A percentile compares a stretch with the other conserved stretches of the same genome.
Evolutionary conservation across 2,329 filamentous ascomycete genomes (phyloP).

Genomic region (Chaetomiaceae sp.): DNA sequence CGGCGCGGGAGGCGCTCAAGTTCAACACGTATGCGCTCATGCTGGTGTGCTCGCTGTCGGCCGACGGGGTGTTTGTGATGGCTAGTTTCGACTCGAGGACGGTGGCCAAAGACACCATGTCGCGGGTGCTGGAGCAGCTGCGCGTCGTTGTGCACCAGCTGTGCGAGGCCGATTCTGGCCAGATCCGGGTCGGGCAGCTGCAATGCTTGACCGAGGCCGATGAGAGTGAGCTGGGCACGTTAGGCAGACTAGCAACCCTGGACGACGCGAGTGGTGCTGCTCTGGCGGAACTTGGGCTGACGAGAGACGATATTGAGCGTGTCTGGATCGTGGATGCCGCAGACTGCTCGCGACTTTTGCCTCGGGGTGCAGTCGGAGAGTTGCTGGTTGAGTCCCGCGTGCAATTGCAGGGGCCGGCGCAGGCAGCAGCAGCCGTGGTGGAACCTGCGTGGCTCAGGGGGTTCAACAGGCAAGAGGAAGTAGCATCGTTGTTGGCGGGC

Average conservation of each 20-base stretch:
- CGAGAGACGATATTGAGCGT: conserved; percentile 21
- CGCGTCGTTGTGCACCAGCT: conserved; percentile 45
- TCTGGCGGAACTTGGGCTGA: conserved; percentile 22
- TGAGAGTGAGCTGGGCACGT: conserved; percentile 26
- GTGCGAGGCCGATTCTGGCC: conserved; percentile 31
- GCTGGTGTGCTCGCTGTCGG: conserved; percentile 56
- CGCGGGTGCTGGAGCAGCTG: conserved; percentile 47
- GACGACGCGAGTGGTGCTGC: conserved; percentile 14
- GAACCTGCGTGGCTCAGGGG: background rate
- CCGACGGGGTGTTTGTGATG: conserved; percentile 51
- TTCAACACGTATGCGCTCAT: conserved; percentile 58
- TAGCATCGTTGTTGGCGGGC: too few relatives aligned
- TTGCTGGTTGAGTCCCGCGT: conserved; percentile 34
- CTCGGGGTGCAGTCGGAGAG: conserved; percentile 39
- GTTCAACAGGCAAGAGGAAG: background rate
- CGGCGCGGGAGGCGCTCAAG: conserved; percentile 53
- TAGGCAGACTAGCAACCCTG: conserved; percentile 26
- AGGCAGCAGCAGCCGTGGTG: conserved; percentile 23
- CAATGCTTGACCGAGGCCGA: conserved; percentile 32
- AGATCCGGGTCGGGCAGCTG: conserved; percentile 30
- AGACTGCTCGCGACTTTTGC: conserved; percentile 32
- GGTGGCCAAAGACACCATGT: conserved; percentile 45
- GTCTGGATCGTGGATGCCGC: conserved; percentile 37
- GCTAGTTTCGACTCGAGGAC: conserved; percentile 60
- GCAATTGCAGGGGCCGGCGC: conserved; percentile 22